A percentile compares a stretch with the other conserved stretches of the same genome.
Conservation (phyloP, 2,329 filamentous ascomycete genomes). For the Capronia coronata region DNA sequence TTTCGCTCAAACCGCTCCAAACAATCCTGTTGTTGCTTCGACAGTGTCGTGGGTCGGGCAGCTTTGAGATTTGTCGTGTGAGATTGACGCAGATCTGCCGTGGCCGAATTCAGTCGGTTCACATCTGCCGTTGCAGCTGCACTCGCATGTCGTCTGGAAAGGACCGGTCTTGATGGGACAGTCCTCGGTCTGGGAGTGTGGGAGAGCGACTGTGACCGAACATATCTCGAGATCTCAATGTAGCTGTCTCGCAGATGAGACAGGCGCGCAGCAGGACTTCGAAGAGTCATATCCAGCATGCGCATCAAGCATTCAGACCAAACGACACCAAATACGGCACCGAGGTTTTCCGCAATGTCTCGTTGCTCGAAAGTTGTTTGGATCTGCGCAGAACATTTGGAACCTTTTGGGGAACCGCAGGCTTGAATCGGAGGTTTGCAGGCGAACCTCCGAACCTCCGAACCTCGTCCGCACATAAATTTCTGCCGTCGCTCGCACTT, state of each 20-base stretch:
- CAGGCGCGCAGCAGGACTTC: slow-evolving; percentile 14
- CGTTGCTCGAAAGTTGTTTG: too few species aligned
- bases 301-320: not conserved
- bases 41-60: not conserved
- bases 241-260: slow-evolving; percentile 33
- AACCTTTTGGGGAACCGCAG: not conserved
- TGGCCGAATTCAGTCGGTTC: not conserved
- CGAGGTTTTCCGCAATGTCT: too few species aligned
- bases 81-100: not conserved
- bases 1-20: slow-evolving; percentile 11
- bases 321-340: not conserved
- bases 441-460: slow-evolving; percentile 19
- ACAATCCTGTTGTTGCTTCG: slow-evolving; percentile 4
- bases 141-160: slow-evolving; percentile 1
- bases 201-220: slow-evolving; percentile 25
- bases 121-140: not conserved
- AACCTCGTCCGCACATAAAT: slow-evolving; percentile 13
- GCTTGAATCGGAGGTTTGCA: not conserved
- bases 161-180: not conserved
- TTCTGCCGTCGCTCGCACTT: slow-evolving; percentile 32
- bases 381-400: not conserved
- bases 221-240: slow-evolving; percentile 36
- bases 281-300: slow-evolving; percentile 4
- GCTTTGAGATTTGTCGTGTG: not conserved
- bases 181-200: not conserved